Base-by-base conservation (phyloP, 345 rosid genomes). In the Linum tenue region DNA sequence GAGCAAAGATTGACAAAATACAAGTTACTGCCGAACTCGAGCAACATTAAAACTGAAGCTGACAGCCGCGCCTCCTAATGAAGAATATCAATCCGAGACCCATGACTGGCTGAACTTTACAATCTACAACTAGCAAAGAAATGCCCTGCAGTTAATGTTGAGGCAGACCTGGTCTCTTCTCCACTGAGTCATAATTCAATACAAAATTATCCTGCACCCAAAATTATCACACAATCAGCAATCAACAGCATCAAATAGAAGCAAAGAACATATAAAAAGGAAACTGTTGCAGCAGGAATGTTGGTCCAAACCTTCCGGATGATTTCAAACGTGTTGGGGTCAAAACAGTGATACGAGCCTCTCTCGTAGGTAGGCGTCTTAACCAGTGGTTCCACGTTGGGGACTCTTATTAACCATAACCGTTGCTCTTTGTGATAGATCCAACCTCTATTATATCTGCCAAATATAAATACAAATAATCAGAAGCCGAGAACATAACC, bases 371-470 rank as follows among this genome's bases (percentile, higher is more conserved):
- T 37, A 76, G 65, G 70, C 48, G 91, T 73, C 77, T 85, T 95
- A 15, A 88, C 97, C 44, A 95, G 82, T 53, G 99, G 98, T 73
- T 95, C 99, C 48, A 88, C 78, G 41, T 75, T 79, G 48, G 84
- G 77, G 16, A 78, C 84, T 78, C 95, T 87, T 65, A 82, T 80
- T 74, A 87, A 83, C 99, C 99, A 95, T 42, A 71, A 36, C 59
- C 83, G 82, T 41, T 68, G 85, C 66, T 91, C 99, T 74, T 89
- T 95, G 86, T 91, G 95, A 74, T 89, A 91, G 72, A 95, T 80
- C 99, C 99, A 95, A 56, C 90, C 85, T 82, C 84, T 82, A 57
- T 83, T 86, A 43, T 82, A 82, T 65, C 99, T 95, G 98, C 76
- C 71, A 75, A 62, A 12, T 73, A 71, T 40, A 73, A 11, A 57